Evolutionary conservation across 2,329 filamentous ascomycete genomes (phyloP), one percentile per base, ranked within the genome.

Genomic region (Podosphaera fusca): DNA sequence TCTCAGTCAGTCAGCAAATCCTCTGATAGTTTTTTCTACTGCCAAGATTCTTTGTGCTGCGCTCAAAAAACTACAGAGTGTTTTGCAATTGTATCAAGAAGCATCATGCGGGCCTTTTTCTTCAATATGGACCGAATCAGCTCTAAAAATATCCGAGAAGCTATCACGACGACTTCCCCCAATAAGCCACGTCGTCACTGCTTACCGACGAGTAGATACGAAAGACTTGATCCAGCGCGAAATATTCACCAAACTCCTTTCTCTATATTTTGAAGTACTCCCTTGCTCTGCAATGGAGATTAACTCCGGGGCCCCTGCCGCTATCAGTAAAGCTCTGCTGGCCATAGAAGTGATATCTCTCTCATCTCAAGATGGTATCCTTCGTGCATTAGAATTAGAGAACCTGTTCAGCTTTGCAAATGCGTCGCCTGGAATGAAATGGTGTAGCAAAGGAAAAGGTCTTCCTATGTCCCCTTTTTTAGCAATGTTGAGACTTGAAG

Each of bases 1-100:
- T 65, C 69, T 98, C 40, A 82, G 85, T 40, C 79, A 84, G 59
- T 85, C 83, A 61, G 83, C 83, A 2, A 80, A 86, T 2, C 80
- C 85, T n/a, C 74, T 98, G 33, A 79, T 94, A 36, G 85, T 84
- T 0, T 83, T 96, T 64, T 94, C 95, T 61, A 84, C 84, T 0
- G 78, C 88, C 9, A 82, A 88, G 2, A 78, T 96, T 30, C 73
- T 98, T 35, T 81, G 85, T 0, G 71, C 86, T 2, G 80, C 87
- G 0, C 79, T 96, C 52, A 78, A 84, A 61, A 98, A 98, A 69
- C 72, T 98, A 21, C 74, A 76, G 3, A 66, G 54, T 65, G 64
- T 64, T 64, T 67, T 55, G 60, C 62, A 69, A 52, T 69, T 66
- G 59, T 75, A 74, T 54, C 73, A 71, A 40, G 67, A 67, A 29